Conservation (phyloP, 176 grass and related monocot genomes). For the Zoysia japonica region DNA sequence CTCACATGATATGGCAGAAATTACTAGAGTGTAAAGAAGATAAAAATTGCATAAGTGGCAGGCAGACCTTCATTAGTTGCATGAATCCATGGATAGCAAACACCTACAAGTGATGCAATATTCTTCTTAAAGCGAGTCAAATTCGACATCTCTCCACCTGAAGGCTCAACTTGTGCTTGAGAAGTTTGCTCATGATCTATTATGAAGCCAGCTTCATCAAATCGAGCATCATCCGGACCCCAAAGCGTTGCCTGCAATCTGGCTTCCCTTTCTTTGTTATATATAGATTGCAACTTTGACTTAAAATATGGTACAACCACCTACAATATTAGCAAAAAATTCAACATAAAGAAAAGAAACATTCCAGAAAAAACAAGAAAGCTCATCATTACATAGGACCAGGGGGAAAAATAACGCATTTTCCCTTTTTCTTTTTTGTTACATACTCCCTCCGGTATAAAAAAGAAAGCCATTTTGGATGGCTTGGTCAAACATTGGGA, state of each 20-base stretch:
- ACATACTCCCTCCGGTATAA: neutral
- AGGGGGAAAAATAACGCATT: neutral
- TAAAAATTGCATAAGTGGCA: conserved; percentile 14
- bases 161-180: conserved; percentile 41
- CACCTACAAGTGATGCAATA: conserved; percentile 59
- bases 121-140: conserved; percentile 72
- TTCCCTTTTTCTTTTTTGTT: neutral
- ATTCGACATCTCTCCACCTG: conserved; percentile 53
- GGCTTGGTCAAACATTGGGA: no score
- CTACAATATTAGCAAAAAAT: conserved; percentile 38
- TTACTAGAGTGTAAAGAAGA: conserved; percentile 7
- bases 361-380: neutral
- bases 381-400: conserved; percentile 8
- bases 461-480: no score
- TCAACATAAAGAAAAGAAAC: conserved; percentile 28
- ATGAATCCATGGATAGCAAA: conserved; percentile 99
- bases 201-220: conserved; percentile 69
- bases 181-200: conserved; percentile 73
- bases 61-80: conserved; percentile 85
- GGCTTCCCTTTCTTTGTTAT: conserved; percentile 96
- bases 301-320: conserved; percentile 98
- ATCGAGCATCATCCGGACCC: conserved; percentile 71
- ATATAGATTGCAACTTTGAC: conserved; percentile 87
- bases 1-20: conserved; percentile 2
- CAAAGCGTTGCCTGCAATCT: conserved; percentile 98